Conservation (phyloP, 805 yeast genomes). For the Saturnispora sanitii region DNA sequence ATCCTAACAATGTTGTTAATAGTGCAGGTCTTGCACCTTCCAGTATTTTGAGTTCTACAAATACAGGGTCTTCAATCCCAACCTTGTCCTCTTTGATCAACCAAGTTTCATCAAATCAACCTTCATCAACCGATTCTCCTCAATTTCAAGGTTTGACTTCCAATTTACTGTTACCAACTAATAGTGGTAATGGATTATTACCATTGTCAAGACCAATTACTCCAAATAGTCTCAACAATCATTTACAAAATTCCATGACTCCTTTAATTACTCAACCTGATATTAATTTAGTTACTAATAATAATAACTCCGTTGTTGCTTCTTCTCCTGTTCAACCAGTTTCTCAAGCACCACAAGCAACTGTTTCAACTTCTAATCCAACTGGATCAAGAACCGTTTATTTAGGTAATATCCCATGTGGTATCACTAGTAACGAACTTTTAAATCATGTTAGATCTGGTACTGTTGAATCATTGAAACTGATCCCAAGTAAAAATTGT, state of each 20-base stretch:
- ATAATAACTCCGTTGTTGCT: background rate
- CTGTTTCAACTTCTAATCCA: constrained; percentile 3
- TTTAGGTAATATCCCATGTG: constrained; percentile 80
- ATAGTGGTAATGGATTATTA: background rate
- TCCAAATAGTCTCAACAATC: constrained; percentile 5
- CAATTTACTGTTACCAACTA: background rate
- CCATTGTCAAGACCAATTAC: constrained; percentile 6
- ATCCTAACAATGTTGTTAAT: no score
- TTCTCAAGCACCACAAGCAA: no score
- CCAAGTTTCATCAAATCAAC: constrained; percentile 1
- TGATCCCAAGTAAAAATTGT: constrained; percentile 78
- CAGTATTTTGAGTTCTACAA: constrained; percentile 3
- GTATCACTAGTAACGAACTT: constrained; percentile 68
- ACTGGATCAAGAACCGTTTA: constrained; percentile 70
- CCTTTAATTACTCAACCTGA: background rate
- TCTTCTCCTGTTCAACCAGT: constrained; percentile 9
- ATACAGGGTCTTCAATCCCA: constrained; percentile 7
- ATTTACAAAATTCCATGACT: constrained; percentile 7
- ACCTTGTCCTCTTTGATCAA: constrained; percentile 5
- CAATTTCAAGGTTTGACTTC: constrained; percentile 5
- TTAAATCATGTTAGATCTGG: constrained; percentile 90
- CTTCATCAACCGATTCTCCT: background rate
- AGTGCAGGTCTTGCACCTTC: background rate
- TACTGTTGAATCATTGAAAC: constrained; percentile 66
- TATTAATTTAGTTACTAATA: background rate